Evolutionary conservation across 139 green algal species (phyloP), one percentile per base, ranked within the genome.

Genomic region (Asterochloris sp.): DNA sequence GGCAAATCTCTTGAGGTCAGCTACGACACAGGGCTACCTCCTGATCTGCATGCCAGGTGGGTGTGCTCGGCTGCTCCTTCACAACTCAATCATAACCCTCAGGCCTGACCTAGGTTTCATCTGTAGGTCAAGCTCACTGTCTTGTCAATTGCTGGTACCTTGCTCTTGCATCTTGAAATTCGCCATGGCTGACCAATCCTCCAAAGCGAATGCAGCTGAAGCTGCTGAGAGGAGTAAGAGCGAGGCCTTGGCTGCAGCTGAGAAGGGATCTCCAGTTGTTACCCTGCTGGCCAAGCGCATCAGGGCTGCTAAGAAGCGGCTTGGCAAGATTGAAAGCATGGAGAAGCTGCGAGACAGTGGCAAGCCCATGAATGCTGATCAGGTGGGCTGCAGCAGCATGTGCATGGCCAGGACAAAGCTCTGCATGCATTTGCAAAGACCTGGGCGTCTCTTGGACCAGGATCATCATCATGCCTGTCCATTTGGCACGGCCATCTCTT

Each of bases 321-420:
- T 81, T 69, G 62, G 23, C 15, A 73, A 38, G 26, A 71, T 84
- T 61, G 61, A 71, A 38, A 28, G 38, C 24, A 84, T 54, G 13
- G 69, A 79, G 19, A 78, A 84, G 62, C n/a, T 64, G 12, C 63
- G n/a, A 29, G 69, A 24, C n/a, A 23, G 26, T 23, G 73, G 63
- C 54, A 84, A 84, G 8, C 16, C 69, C n/a, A 28, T 81, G 1
- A 74, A 81, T 21, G 24, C 68, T 21, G 77, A 81, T 61, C 77
- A 81, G 77, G 77, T 81, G 28, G 13, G 24, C 38, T 78, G 74
- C 38, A 11, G 17, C 71, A 61, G 21, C 19, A 71, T 71, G 17
- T 71, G 17, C 66, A 26, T 4, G 19, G 21, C 17, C 1, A 26
- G 66, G 21, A 2, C 21, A 26, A 8, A 71, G 19, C 66, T 71